Percentiles rank a stretch among this genome's conserved stretches.
Conservation (phyloP, 805 yeast species). For the Suhomyces canberraensis region DNA sequence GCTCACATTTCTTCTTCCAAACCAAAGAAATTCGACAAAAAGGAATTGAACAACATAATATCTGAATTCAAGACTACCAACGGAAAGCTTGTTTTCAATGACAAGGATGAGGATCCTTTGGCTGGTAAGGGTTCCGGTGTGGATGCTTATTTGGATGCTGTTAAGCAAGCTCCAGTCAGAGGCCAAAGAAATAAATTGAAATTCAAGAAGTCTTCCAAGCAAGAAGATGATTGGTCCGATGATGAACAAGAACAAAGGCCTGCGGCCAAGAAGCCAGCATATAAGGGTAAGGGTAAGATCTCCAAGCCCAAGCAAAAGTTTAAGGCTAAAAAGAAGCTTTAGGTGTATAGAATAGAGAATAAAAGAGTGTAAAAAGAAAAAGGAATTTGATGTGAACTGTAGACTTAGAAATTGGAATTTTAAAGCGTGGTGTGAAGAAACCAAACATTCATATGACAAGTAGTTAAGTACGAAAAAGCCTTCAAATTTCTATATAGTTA, state of each 20-base stretch:
- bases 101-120: conserved; percentile 39
- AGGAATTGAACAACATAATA: conserved; percentile 33
- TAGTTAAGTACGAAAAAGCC: too few relatives aligned
- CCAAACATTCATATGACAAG: too few relatives aligned
- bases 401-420: too few relatives aligned
- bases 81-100: conserved; percentile 69
- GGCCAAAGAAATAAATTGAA: conserved; percentile 91
- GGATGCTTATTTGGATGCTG: conserved; percentile 92
- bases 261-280: conserved; percentile 16
- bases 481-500: too few relatives aligned
- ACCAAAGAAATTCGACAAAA: conserved; percentile 59
- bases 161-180: conserved; percentile 87
- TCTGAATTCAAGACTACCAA: conserved; percentile 49
- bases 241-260: conserved; percentile 35
- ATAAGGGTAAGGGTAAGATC: conserved; percentile 21
- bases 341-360: too few relatives aligned
- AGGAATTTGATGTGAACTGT: too few relatives aligned
- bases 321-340: conserved; percentile 60
- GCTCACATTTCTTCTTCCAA: conserved; percentile 86
- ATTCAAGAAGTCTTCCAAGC: conserved; percentile 62
- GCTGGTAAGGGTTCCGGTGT: conserved; percentile 54
- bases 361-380: too few relatives aligned
- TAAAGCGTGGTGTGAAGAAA: too few relatives aligned
- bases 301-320: conserved; percentile 47
- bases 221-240: conserved; percentile 44